Evolutionary conservation across 257 asterid species (phyloP), one percentile per base, ranked within the genome.

Genomic region (Avicennia marina): DNA sequence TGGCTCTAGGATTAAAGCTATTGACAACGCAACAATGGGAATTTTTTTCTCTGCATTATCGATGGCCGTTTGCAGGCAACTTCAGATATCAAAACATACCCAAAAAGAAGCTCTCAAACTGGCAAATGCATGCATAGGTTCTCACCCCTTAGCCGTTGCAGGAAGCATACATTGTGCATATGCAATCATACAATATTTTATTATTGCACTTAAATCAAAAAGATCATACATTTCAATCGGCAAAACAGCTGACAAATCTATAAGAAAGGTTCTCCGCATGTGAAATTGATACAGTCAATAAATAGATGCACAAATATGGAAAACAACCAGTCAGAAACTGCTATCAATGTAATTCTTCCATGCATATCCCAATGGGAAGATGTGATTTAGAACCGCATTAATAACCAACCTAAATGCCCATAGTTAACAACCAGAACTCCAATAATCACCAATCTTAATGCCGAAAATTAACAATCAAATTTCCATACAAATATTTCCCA

Each of bases 11-110:
- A 31, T 25, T 47, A 44, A 50, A 21, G 38, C 7, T n/a, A 42
- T 67, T 42, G 46, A 60, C 56, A 59, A 46, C 42, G 44, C 40
- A 44, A 10, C 42, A n/a, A 59, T 67, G 42, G 24, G 63, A 42
- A 41, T 56, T 24, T 56, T 49, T 26, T 41, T 55, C 38, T 31
- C n/a, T n/a, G n/a, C n/a, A n/a, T n/a, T n/a, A n/a, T n/a, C n/a
- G n/a, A n/a, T n/a, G n/a, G n/a, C n/a, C n/a, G n/a, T n/a, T n/a
- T n/a, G n/a, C n/a, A n/a, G n/a, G n/a, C n/a, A n/a, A n/a, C n/a
- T n/a, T n/a, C n/a, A n/a, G n/a, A n/a, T n/a, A 7, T 62, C 41
- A 33, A 62, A 51, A 40, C 31, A 16, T 11, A 22, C 33, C 42
- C 25, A 33, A 13, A 46, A 13, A 50, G 53, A 43, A 50, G 32